Conservation (phyloP, 2,329 filamentous ascomycete species). For the Sordariomycetes sp. region DNA sequence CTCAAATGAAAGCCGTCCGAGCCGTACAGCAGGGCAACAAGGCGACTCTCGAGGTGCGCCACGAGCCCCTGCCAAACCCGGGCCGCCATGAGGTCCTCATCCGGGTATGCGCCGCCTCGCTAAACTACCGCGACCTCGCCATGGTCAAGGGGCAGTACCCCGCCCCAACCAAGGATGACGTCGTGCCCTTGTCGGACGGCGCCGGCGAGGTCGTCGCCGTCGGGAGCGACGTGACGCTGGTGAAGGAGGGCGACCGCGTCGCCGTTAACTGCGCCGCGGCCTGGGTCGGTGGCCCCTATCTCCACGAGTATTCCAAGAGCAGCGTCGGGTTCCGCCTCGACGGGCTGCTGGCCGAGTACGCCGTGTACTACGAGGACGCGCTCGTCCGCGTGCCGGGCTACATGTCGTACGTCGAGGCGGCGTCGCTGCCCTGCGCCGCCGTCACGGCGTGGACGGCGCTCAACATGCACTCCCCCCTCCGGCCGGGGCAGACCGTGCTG, state of each 20-base stretch:
- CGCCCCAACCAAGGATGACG: background rate
- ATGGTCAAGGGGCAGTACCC: slow-evolving; percentile 4
- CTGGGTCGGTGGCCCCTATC: slow-evolving; percentile 26
- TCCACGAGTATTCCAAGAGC: slow-evolving; percentile 21
- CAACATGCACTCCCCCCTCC: slow-evolving; percentile 13
- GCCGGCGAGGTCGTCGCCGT: slow-evolving; percentile 34
- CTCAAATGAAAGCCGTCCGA: background rate
- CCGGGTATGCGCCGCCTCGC: slow-evolving; percentile 5
- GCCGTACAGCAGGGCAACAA: background rate
- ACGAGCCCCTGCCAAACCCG: background rate
- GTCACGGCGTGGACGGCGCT: slow-evolving; percentile 10
- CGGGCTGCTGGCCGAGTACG: slow-evolving; percentile 55
- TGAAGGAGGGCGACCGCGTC: slow-evolving; percentile 33
- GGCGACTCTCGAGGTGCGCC: background rate
- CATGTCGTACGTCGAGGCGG: slow-evolving; percentile 34
- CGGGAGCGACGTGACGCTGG: slow-evolving; percentile 26
- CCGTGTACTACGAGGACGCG: slow-evolving; percentile 50
- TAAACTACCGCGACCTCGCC: slow-evolving; percentile 7
- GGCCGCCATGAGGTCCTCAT: background rate
- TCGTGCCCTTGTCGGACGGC: slow-evolving; percentile 24
- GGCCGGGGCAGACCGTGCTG: slow-evolving; percentile 30
- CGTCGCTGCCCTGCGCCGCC: slow-evolving; percentile 41
- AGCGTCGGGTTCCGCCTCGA: slow-evolving; percentile 55
- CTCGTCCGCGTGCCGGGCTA: slow-evolving; percentile 48
- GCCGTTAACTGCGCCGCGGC: slow-evolving; percentile 43